Conservation (phyloP, 2,329 filamentous ascomycete genomes). For the Colletotrichum viniferum region DNA sequence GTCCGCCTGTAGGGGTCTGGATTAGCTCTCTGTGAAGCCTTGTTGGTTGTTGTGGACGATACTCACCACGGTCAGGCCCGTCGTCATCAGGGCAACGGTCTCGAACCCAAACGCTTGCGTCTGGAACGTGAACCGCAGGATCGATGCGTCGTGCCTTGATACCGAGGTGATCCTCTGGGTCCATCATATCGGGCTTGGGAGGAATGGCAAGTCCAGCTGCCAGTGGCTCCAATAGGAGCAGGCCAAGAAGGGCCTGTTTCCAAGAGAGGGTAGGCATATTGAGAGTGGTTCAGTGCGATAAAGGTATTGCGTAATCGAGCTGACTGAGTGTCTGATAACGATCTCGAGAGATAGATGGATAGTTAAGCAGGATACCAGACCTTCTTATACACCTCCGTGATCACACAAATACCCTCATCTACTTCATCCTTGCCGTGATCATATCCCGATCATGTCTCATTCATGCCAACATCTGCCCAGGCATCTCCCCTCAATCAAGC, state of each 20-base stretch:
- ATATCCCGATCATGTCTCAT: not conserved
- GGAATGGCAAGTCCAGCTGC: not conserved
- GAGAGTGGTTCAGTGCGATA: not conserved
- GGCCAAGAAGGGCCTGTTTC: not conserved
- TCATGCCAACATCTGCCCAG: not conserved
- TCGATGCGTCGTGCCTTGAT: not conserved
- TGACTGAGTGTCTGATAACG: not conserved
- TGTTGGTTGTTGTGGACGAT: not conserved
- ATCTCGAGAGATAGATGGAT: rapidly evolving
- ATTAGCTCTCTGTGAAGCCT: not conserved
- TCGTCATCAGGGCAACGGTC: not conserved
- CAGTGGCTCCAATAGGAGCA: not conserved
- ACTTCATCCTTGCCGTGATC: not conserved
- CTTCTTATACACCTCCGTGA: not conserved
- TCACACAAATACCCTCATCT: not conserved
- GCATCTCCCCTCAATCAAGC: not conserved
- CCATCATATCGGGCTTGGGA: not conserved
- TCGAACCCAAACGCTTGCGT: not conserved
- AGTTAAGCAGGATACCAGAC: not conserved
- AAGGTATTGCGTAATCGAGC: not conserved
- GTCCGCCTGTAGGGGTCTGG: not conserved
- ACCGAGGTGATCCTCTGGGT: not conserved
- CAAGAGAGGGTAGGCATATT: not conserved
- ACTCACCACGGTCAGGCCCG: not conserved
- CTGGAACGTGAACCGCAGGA: not conserved